phyloP scores from a whole-genome alignment of 495 filamentous ascomycete species.

The Durotheca rogersii region DNA sequence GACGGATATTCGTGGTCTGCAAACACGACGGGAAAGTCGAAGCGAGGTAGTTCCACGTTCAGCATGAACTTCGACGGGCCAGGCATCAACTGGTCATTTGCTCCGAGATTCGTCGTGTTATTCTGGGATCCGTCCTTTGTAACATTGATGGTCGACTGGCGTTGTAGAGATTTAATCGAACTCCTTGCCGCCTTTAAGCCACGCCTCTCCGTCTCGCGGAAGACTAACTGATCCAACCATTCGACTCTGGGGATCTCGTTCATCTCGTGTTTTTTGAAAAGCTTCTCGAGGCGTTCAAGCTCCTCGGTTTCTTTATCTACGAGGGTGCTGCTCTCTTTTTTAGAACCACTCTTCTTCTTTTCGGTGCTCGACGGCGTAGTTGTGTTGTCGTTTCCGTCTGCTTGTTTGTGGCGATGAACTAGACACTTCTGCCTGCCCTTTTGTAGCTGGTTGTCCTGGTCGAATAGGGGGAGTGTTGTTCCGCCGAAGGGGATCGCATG shows the following conservation, averaged over 20 bases:
- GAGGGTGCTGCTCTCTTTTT: slow-evolving; percentile 47
- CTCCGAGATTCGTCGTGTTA: slow-evolving; percentile 36
- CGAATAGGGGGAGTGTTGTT: slow-evolving; percentile 87
- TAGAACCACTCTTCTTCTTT: slow-evolving; percentile 44
- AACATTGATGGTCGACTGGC: slow-evolving; percentile 27
- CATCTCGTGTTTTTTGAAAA: slow-evolving; percentile 98
- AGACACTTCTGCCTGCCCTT: slow-evolving; percentile 92
- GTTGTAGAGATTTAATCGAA: slow-evolving; percentile 40
- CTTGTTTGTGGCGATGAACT: slow-evolving; percentile 75
- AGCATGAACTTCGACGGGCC: slow-evolving; percentile 61
- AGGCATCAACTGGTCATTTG: slow-evolving; percentile 52
- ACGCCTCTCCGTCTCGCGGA: slow-evolving; percentile 78
- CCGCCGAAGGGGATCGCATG: slow-evolving; percentile 92
- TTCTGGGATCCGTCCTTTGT: slow-evolving; percentile 42
- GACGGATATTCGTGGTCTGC: slow-evolving; percentile 89
- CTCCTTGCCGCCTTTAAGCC: slow-evolving; percentile 56
- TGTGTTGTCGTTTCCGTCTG: slow-evolving; percentile 81
- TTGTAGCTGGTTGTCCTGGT: slow-evolving; percentile 81
- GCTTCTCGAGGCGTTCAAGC: slow-evolving; percentile 74
- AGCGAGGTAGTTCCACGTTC: slow-evolving; percentile 88
- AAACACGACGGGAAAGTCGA: slow-evolving; percentile 95
- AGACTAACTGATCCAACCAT: slow-evolving; percentile 93
- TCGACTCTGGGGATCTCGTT: slow-evolving; percentile 88
- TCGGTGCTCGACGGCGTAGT: slow-evolving; percentile 69
- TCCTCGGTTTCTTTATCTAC: slow-evolving; percentile 68